These are phyloP conservation scores for Aspergillus bertholletiae DNA, from an alignment of 495 filamentous ascomycete genomes.

Conservation along the genomic window DNA sequence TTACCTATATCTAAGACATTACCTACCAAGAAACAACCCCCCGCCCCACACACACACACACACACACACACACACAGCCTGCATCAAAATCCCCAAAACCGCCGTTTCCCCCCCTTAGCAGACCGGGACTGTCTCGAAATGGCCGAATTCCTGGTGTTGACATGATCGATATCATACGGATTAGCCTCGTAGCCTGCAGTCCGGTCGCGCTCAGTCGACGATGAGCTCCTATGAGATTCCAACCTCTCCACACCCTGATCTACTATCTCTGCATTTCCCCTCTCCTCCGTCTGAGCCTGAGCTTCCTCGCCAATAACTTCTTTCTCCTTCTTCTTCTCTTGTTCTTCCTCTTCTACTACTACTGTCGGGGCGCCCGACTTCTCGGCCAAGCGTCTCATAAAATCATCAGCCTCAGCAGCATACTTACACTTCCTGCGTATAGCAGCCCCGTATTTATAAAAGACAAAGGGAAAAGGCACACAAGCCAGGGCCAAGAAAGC, in stretches of 20 bases:
- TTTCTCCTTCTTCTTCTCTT: too few relatives aligned
- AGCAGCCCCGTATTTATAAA: conserved; percentile 59
- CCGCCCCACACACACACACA: neutral
- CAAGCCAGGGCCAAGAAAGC: conserved; percentile 65
- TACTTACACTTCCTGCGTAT: conserved; percentile 66
- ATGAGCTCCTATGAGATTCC: neutral
- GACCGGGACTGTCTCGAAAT: conserved; percentile 20
- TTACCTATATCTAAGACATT: too few relatives aligned
- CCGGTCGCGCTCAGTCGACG: conserved; percentile 4
- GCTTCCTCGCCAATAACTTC: conserved; percentile 1
- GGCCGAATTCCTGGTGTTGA: conserved; percentile 25
- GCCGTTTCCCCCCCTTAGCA: neutral
- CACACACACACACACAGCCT: too few relatives aligned
- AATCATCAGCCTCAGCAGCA: conserved; percentile 54
- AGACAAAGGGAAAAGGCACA: conserved; percentile 66
- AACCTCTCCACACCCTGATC: neutral
- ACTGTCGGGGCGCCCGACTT: conserved; percentile 13
- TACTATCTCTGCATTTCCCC: neutral
- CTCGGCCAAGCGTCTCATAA: conserved; percentile 17
- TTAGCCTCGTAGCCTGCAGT: conserved; percentile 16
- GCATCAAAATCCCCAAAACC: conserved; percentile 11
- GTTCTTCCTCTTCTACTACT: too few relatives aligned
- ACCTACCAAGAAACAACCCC: neutral
- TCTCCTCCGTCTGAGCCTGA: neutral
- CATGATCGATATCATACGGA: conserved; percentile 28